A percentile compares a stretch with the other conserved stretches of the same genome.
Conservation (phyloP, 2,329 filamentous ascomycete species). For the Trichoderma brevicompactum region DNA sequence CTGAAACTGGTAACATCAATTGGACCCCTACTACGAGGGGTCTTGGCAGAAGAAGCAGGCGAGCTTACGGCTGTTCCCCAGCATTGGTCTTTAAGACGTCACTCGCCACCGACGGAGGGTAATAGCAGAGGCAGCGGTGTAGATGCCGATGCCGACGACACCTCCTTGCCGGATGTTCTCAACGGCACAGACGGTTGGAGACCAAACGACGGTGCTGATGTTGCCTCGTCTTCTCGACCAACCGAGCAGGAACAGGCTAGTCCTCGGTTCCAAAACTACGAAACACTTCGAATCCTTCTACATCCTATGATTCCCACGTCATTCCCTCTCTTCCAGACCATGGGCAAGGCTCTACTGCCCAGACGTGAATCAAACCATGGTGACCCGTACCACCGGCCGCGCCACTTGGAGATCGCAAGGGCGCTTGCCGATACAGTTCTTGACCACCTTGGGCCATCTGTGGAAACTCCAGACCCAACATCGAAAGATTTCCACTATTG, state of each 20-base stretch:
- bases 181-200: constrained; percentile 38
- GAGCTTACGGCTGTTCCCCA: constrained; percentile 75
- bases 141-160: constrained; percentile 39
- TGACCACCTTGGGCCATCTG: constrained; percentile 62
- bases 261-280: constrained; percentile 70
- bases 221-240: constrained; percentile 37
- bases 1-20: constrained; percentile 72
- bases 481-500: constrained; percentile 76
- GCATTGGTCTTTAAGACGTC: constrained; percentile 57
- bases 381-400: constrained; percentile 62
- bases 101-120: constrained; percentile 37
- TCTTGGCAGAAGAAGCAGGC: constrained; percentile 82
- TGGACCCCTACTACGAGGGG: constrained; percentile 76
- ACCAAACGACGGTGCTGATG: constrained; percentile 35
- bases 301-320: constrained; percentile 78
- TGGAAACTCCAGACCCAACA: constrained; percentile 52
- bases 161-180: constrained; percentile 42
- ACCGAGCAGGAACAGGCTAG: constrained; percentile 51
- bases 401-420: constrained; percentile 61
- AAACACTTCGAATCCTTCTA: constrained; percentile 75
- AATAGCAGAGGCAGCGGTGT: constrained; percentile 31
- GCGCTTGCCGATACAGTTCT: constrained; percentile 74
- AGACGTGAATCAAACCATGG: constrained; percentile 63
- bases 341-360: constrained; percentile 80
- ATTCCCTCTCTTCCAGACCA: constrained; percentile 81